A percentile compares a stretch with the other conserved stretches of the same genome.
phyloP scores from a whole-genome alignment of 2,329 filamentous ascomycete species.

The Phaeosphaeriaceae sp. region DNA sequence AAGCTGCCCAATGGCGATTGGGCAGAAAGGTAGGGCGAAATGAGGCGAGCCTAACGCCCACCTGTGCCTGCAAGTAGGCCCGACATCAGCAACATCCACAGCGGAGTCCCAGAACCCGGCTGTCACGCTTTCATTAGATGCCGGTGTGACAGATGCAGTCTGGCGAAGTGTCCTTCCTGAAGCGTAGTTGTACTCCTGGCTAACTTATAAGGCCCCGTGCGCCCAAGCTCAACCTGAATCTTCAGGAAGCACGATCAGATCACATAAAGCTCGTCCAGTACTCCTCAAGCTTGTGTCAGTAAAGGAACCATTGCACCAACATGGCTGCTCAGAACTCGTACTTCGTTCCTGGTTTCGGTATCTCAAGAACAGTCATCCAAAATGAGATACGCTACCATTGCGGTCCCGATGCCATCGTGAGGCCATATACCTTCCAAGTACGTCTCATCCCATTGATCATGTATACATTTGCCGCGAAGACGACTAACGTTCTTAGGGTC shows the following conservation, averaged over 20 bases:
- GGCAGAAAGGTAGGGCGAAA: conserved; percentile 34
- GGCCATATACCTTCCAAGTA: conserved; percentile 53
- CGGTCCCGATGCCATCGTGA: conserved; percentile 51
- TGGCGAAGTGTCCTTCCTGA: conserved; percentile 10
- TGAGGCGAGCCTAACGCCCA: conserved; percentile 34
- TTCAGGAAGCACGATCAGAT: conserved; percentile 13
- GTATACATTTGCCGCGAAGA: conserved; percentile 6
- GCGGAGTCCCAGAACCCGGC: conserved; percentile 6
- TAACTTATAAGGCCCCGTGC: conserved; percentile 28
- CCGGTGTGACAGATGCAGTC: conserved; percentile 17
- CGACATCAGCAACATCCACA: conserved; percentile 25
- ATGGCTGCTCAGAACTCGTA: conserved; percentile 48
- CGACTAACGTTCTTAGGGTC: conserved; percentile 41
- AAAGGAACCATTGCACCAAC: not conserved
- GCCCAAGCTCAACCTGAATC: conserved; percentile 26
- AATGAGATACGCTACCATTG: conserved; percentile 53
- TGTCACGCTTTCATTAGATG: conserved; percentile 7
- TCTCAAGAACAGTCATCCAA: conserved; percentile 53
- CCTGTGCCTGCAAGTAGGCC: conserved; percentile 29
- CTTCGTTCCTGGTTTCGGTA: conserved; percentile 52
- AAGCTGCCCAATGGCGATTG: conserved; percentile 23
- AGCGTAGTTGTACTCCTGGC: conserved; percentile 7
- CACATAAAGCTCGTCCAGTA: conserved; percentile 1
- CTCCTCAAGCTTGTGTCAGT: not conserved
- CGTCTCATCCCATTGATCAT: conserved; percentile 2